Evolutionary conservation across 306 rosid species (phyloP).

Genomic region (Casuarina equisetifolia): DNA sequence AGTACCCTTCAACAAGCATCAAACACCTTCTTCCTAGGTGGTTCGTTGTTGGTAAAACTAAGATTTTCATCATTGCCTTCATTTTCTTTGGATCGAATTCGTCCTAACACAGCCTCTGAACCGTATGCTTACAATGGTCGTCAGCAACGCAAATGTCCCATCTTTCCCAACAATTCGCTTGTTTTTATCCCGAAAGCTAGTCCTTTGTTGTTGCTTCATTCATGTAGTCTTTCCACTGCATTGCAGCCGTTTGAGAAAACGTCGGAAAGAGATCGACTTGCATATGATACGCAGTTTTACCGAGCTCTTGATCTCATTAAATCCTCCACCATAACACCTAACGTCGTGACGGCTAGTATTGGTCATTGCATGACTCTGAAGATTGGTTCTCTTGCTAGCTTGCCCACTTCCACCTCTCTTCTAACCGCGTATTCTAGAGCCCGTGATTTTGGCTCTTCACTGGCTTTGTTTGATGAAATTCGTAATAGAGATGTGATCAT

Average conservation of each 20-base stretch:
- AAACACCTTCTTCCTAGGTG: slow-evolving; percentile 26
- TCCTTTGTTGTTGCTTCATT: neutral
- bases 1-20: no score
- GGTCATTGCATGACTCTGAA: slow-evolving; percentile 48
- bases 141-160: slow-evolving; percentile 13
- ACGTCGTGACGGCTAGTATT: slow-evolving; percentile 24
- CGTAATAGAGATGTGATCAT: slow-evolving; percentile 43
- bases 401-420: slow-evolving; percentile 49
- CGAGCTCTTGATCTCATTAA: slow-evolving; percentile 29
- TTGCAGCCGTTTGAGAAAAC: slow-evolving; percentile 38
- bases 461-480: slow-evolving; percentile 43
- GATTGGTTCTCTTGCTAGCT: slow-evolving; percentile 43
- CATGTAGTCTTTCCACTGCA: slow-evolving; percentile 18
- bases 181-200: slow-evolving; percentile 5
- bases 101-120: slow-evolving; percentile 2
- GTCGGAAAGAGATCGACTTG: slow-evolving; percentile 27
- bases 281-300: slow-evolving; percentile 21
- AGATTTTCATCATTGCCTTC: slow-evolving; percentile 16
- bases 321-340: slow-evolving; percentile 20
- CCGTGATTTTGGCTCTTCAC: slow-evolving; percentile 42
- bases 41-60: neutral
- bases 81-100: slow-evolving; percentile 20
- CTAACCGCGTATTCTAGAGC: slow-evolving; percentile 45
- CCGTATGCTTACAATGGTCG: neutral
- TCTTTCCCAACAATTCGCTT: slow-evolving; percentile 1